Evolutionary conservation across 352 stramenopile genomes (phyloP).

Genomic region (Phytopythium sindhum): DNA sequence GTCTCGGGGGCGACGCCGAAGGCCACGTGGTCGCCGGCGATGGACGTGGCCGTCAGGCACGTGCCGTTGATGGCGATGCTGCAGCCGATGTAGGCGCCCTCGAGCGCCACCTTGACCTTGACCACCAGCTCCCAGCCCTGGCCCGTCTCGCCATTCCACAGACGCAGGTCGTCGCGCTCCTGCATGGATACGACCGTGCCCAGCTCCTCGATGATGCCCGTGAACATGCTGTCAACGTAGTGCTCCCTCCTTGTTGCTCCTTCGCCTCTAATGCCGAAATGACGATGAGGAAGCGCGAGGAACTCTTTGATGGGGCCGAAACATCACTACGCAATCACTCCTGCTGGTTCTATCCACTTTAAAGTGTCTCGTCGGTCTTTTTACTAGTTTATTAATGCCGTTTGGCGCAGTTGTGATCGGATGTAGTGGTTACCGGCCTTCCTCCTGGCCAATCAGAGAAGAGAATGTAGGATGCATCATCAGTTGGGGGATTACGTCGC

Average conservation of each 20-base stretch:
- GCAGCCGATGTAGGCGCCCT: slow-evolving; percentile 90
- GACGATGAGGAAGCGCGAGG: neutral
- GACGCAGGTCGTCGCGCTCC: slow-evolving; percentile 87
- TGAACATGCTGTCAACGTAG: slow-evolving; percentile 99
- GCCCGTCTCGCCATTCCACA: slow-evolving; percentile 95
- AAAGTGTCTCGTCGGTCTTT: neutral
- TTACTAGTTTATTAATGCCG: neutral
- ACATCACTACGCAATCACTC: neutral
- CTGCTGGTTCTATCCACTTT: neutral
- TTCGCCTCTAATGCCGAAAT: neutral
- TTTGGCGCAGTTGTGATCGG: neutral
- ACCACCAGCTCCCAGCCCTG: slow-evolving; percentile 90
- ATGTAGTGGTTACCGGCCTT: neutral
- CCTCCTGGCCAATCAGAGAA: neutral
- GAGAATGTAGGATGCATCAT: neutral
- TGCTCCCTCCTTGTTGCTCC: slow-evolving; percentile 2
- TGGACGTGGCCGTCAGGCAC: slow-evolving; percentile 95
- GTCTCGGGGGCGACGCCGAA: slow-evolving; percentile 97
- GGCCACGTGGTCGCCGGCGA: slow-evolving; percentile 84
- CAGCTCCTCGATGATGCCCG: slow-evolving; percentile 98
- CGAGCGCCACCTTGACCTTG: slow-evolving; percentile 65
- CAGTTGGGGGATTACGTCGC: neutral
- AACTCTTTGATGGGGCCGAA: neutral
- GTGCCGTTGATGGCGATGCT: slow-evolving; percentile 97
- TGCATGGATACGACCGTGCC: slow-evolving; percentile 92